phyloP scores from a whole-genome alignment of 163 green algal species.

The Prototheca wickerhamii region DNA sequence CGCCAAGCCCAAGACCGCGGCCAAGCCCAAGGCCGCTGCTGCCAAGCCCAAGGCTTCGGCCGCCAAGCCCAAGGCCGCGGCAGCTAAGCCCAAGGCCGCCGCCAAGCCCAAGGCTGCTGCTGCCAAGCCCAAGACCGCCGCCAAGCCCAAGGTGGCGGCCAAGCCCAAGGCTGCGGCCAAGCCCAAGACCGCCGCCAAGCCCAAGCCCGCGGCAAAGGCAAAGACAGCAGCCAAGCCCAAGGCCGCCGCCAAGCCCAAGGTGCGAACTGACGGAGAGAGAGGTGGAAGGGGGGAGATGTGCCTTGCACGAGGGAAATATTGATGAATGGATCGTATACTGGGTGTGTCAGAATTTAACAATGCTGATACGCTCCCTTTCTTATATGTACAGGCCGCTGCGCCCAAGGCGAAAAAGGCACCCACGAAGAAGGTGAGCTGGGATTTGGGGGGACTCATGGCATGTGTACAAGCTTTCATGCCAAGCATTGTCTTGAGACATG shows the following conservation, averaged over 20 bases:
- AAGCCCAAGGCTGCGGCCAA: slow-evolving; percentile 5
- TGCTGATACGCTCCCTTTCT: no score
- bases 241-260: slow-evolving; percentile 6
- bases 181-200: slow-evolving; percentile 2
- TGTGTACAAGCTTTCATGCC: background rate
- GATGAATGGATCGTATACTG: no score
- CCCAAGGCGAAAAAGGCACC: slow-evolving; percentile 18
- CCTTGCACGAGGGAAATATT: no score
- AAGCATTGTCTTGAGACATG: no score
- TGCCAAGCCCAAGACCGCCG: slow-evolving; percentile 1
- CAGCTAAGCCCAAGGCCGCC: background rate
- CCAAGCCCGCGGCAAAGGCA: background rate
- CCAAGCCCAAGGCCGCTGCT: background rate
- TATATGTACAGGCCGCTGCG: slow-evolving; percentile 7
- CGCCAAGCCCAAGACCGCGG: background rate
- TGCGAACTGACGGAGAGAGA: background rate
- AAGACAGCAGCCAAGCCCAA: slow-evolving; percentile 1
- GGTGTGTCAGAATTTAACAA: no score
- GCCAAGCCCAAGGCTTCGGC: slow-evolving; percentile 6
- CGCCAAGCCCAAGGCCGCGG: background rate
- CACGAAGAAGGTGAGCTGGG: slow-evolving; percentile 11
- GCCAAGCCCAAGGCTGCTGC: background rate
- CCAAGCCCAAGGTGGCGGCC: background rate
- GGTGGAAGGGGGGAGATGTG: background rate
- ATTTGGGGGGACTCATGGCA: background rate